A percentile compares a stretch with the other conserved stretches of the same genome.
Conservation (phyloP, 192 early-diverging fungal genomes). For the Dispira parvispora region DNA sequence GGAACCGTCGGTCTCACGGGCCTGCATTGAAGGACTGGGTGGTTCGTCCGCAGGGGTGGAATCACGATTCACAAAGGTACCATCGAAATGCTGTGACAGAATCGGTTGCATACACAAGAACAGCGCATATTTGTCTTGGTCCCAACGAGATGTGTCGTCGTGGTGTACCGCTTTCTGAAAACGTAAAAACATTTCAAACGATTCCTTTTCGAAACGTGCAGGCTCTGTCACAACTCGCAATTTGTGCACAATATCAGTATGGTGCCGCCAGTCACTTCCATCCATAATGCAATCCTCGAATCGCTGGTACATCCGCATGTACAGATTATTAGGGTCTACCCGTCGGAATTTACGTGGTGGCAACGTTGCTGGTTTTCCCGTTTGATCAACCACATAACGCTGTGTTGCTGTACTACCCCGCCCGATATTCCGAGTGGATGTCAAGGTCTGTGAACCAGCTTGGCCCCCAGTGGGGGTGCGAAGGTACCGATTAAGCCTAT, state of each 20-base stretch:
- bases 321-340: constrained; percentile 11
- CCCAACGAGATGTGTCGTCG: constrained; percentile 38
- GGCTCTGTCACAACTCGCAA: constrained; percentile 25
- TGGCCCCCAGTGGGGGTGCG: constrained; percentile 11
- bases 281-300: constrained; percentile 9
- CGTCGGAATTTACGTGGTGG: constrained; percentile 5
- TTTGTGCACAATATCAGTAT: constrained; percentile 1
- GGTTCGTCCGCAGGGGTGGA: not conserved
- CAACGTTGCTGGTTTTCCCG: not conserved
- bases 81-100: constrained; percentile 16
- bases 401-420: no score
- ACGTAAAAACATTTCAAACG: constrained; percentile 54
- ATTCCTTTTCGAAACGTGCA: constrained; percentile 51
- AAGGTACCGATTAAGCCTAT: constrained; percentile 34
- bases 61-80: not conserved
- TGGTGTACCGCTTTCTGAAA: constrained; percentile 76
- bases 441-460: not conserved
- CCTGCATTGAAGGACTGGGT: not conserved
- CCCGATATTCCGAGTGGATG: not conserved
- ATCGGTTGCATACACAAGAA: constrained; percentile 74
- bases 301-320: constrained; percentile 3
- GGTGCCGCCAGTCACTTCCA: constrained; percentile 4
- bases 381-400: not conserved
- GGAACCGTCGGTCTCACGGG: not conserved
- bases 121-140: constrained; percentile 27